These are phyloP conservation scores for Urtica urens DNA, from an alignment of 306 rosid genomes.

Conservation along the genomic window DNA sequence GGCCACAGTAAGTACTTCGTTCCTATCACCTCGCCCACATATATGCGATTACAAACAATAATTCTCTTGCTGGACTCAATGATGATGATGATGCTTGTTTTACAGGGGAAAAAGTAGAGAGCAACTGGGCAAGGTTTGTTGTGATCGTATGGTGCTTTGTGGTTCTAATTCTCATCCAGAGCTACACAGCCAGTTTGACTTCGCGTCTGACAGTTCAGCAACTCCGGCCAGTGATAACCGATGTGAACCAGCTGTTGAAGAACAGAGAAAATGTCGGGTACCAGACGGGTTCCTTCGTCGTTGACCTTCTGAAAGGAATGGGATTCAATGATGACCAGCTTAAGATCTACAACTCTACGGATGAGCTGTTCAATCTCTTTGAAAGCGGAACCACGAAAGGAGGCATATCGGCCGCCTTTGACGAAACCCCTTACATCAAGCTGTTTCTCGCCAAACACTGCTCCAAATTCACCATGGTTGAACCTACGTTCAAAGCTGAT, in stretches of 20 bases:
- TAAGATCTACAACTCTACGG: neutral
- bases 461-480: constrained; percentile 38
- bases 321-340: constrained; percentile 21
- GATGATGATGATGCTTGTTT: neutral
- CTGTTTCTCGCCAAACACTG: constrained; percentile 27
- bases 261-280: constrained; percentile 18
- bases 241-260: constrained; percentile 14
- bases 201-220: constrained; percentile 23
- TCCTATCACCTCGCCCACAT: neutral
- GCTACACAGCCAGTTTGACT: constrained; percentile 34
- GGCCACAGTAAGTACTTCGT: constrained; percentile 26
- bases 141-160: constrained; percentile 31
- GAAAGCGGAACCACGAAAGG: constrained; percentile 21
- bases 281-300: constrained; percentile 9
- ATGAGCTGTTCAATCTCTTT: constrained; percentile 14
- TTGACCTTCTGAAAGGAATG: constrained; percentile 2
- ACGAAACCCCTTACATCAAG: constrained; percentile 35
- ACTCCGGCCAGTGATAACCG: constrained; percentile 19
- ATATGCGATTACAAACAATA: neutral
- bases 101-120: constrained; percentile 23
- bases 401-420: constrained; percentile 44
- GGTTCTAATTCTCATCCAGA: constrained; percentile 21
- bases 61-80: neutral
- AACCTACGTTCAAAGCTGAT: constrained; percentile 30
- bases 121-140: constrained; percentile 28